Conservation (phyloP, 2,329 filamentous ascomycete species). For the Pseudomassariella vexata region DNA sequence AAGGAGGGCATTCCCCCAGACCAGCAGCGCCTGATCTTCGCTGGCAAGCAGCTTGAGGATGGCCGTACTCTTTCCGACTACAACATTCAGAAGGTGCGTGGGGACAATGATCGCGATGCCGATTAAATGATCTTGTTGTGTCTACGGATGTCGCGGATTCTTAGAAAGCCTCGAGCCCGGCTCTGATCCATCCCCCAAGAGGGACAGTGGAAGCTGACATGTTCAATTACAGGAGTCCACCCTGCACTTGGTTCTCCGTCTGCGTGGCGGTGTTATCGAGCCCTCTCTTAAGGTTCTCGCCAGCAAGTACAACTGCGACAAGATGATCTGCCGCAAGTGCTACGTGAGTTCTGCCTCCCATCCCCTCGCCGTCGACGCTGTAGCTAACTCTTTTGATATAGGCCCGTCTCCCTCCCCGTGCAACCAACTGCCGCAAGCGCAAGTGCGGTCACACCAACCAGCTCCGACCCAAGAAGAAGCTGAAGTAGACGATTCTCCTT, state of each 20-base stretch:
- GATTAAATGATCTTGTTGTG: slow-evolving; percentile 22
- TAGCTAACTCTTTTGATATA: slow-evolving; percentile 23
- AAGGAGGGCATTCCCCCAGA: slow-evolving; percentile 98
- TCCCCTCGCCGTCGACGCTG: not conserved
- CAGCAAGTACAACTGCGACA: slow-evolving; percentile 99
- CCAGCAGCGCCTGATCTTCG: slow-evolving; percentile 98
- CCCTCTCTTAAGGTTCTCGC: slow-evolving; percentile 97
- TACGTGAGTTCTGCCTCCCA: slow-evolving; percentile 62
- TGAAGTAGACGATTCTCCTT: slow-evolving; percentile 67
- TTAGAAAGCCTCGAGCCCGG: too few relatives aligned
- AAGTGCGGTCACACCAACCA: slow-evolving; percentile 99
- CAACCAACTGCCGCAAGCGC: slow-evolving; percentile 99
- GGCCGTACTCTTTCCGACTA: slow-evolving; percentile 95
- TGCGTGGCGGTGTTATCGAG: slow-evolving; percentile 99
- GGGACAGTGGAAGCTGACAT: slow-evolving; percentile 3
- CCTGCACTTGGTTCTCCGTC: slow-evolving; percentile 95
- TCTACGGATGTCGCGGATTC: not conserved
- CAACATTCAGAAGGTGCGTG: slow-evolving; percentile 95
- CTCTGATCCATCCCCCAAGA: too few relatives aligned
- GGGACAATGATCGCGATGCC: too few relatives aligned
- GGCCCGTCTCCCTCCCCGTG: slow-evolving; percentile 89
- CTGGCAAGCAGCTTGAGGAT: slow-evolving; percentile 98
- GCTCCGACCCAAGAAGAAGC: slow-evolving; percentile 99
- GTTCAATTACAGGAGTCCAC: slow-evolving; percentile 72
- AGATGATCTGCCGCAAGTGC: slow-evolving; percentile 92